Percentiles rank a stretch among this genome's conserved stretches.
phyloP scores from a whole-genome alignment of 2,329 filamentous ascomycete genomes.

The Shiraia sp. region DNA sequence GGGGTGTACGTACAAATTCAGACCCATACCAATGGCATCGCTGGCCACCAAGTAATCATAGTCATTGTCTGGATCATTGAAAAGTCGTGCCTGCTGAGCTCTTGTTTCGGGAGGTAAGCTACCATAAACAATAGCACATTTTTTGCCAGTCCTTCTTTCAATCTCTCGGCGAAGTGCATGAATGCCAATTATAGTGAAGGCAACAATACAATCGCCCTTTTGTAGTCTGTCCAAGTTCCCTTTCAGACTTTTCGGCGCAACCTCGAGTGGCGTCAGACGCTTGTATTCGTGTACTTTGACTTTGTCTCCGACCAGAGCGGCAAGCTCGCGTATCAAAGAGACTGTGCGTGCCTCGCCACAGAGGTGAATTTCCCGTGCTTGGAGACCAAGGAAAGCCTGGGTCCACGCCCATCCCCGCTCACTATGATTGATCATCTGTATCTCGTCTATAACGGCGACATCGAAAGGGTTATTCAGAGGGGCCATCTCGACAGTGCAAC shows the following conservation, averaged over 20 bases:
- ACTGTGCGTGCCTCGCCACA: slow-evolving; percentile 89
- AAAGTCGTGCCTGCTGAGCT: slow-evolving; percentile 85
- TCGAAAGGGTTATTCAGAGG: slow-evolving; percentile 67
- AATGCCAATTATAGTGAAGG: slow-evolving; percentile 81
- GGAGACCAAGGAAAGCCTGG: slow-evolving; percentile 81
- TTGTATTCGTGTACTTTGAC: slow-evolving; percentile 82
- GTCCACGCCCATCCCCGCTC: slow-evolving; percentile 95
- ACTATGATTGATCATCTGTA: slow-evolving; percentile 87
- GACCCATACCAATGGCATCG: slow-evolving; percentile 95
- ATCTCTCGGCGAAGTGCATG: slow-evolving; percentile 79
- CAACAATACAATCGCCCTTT: slow-evolving; percentile 89
- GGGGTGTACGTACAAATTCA: slow-evolving; percentile 72
- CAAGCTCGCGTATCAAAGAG: slow-evolving; percentile 75
- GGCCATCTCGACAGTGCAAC: slow-evolving; percentile 95
- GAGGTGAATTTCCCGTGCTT: slow-evolving; percentile 86
- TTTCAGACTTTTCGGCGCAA: slow-evolving; percentile 65
- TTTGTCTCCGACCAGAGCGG: slow-evolving; percentile 78
- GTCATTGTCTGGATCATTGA: slow-evolving; percentile 94
- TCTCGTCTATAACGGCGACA: slow-evolving; percentile 96
- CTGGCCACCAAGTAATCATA: slow-evolving; percentile 94
- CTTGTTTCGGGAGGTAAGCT: slow-evolving; percentile 89
- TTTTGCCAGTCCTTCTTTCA: slow-evolving; percentile 73
- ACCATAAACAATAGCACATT: slow-evolving; percentile 92
- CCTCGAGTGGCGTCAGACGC: slow-evolving; percentile 75
- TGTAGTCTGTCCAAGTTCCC: slow-evolving; percentile 70